These are phyloP conservation scores for Sungouiozyma intestinalis DNA, from an alignment of 805 yeast genomes.

Conservation along the genomic window DNA sequence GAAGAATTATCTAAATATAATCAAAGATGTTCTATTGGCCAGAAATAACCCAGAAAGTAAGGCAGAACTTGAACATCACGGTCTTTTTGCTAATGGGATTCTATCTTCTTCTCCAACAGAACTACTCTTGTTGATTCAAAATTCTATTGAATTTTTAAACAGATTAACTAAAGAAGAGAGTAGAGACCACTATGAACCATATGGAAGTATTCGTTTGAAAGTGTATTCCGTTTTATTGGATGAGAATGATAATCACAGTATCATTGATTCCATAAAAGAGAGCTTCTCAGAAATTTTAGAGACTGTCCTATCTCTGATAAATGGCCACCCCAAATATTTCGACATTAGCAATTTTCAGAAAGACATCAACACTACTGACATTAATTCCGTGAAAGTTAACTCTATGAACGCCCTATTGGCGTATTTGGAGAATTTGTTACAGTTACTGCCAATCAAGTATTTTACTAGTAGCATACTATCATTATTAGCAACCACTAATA, in stretches of 20 bases:
- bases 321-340: conserved; percentile 6
- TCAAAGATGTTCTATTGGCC: conserved; percentile 30
- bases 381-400: conserved; percentile 16
- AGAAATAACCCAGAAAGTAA: conserved; percentile 28
- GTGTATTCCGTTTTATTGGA: conserved; percentile 44
- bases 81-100: conserved; percentile 54
- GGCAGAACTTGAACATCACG: conserved; percentile 37
- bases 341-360: not conserved
- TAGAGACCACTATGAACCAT: conserved; percentile 17
- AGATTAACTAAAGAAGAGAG: conserved; percentile 35
- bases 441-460: conserved; percentile 62
- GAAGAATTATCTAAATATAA: conserved; percentile 36
- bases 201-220: conserved; percentile 39
- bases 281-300: conserved; percentile 22
- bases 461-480: conserved; percentile 55
- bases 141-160: conserved; percentile 48
- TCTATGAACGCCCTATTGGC: conserved; percentile 38
- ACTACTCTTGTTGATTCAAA: conserved; percentile 37
- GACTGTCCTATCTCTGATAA: conserved; percentile 16
- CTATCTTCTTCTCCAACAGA: conserved; percentile 42
- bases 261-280: conserved; percentile 10
- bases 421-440: conserved; percentile 52
- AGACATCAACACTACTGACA: conserved; percentile 13
- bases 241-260: conserved; percentile 10
- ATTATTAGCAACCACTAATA: conserved; percentile 22